Evolutionary conservation across 2,329 filamentous ascomycete species (phyloP).

Genomic region (Ascochyta rabiei): DNA sequence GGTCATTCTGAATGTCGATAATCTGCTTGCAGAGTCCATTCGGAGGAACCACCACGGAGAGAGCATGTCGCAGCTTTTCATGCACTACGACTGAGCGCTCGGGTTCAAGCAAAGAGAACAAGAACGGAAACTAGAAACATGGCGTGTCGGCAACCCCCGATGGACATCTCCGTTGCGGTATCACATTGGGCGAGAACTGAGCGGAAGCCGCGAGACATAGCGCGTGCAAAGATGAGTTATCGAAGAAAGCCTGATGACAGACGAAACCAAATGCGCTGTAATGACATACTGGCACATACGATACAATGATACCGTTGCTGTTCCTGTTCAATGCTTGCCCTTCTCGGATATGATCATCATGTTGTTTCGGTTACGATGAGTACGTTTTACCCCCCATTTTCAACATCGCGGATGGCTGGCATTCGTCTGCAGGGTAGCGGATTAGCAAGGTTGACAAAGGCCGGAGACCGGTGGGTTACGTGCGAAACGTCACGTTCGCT

Average conservation of each 20-base stretch:
- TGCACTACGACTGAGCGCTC: slow-evolving; percentile 47
- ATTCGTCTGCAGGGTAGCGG: too few relatives aligned
- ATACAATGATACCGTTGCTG: slow-evolving; percentile 8
- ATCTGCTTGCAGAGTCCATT: slow-evolving; percentile 88
- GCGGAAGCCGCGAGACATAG: not conserved
- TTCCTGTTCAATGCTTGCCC: not conserved
- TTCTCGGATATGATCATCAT: too few relatives aligned
- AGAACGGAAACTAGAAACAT: not conserved
- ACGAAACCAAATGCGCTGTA: not conserved
- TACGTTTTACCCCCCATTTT: too few relatives aligned
- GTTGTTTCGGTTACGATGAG: too few relatives aligned
- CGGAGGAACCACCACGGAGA: slow-evolving; percentile 96
- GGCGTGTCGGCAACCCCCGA: not conserved
- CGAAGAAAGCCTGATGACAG: not conserved
- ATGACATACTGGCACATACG: slow-evolving; percentile 1
- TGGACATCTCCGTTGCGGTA: not conserved
- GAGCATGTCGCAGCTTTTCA: slow-evolving; percentile 65
- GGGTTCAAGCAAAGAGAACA: not conserved
- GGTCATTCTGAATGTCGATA: slow-evolving; percentile 86
- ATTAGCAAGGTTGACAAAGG: too few relatives aligned
- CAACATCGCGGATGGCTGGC: too few relatives aligned
- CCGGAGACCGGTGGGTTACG: too few relatives aligned
- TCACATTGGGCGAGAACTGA: not conserved
- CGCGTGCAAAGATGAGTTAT: not conserved
- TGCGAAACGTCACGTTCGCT: too few relatives aligned